Evolutionary conservation across 2,329 filamentous ascomycete genomes (phyloP).

Genomic region (Talaromyces sp.): DNA sequence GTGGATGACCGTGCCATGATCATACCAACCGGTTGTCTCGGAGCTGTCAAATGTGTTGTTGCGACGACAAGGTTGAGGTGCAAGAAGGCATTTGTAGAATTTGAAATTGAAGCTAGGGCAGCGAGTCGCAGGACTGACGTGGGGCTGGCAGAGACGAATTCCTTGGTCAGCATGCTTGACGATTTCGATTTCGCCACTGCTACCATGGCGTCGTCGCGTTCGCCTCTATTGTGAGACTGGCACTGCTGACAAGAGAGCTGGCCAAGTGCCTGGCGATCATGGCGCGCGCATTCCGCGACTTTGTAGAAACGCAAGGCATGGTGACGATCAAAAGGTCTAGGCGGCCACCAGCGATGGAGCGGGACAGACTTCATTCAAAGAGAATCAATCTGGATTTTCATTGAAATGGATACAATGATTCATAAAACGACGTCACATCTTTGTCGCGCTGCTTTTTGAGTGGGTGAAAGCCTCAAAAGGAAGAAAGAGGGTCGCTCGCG

Average conservation of each 20-base stretch:
- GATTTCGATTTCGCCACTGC: slow-evolving; percentile 16
- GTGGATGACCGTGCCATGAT: slow-evolving; percentile 15
- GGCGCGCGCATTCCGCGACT: slow-evolving; percentile 28
- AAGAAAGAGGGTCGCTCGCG: background rate
- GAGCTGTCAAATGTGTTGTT: background rate
- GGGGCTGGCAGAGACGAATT: slow-evolving; percentile 6
- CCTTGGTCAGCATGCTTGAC: slow-evolving; percentile 8
- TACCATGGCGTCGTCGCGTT: background rate
- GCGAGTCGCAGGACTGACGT: slow-evolving; percentile 2
- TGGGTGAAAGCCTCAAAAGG: background rate
- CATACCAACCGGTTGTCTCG: background rate
- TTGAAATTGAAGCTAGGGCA: slow-evolving; percentile 8
- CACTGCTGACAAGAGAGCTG: background rate
- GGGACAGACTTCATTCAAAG: slow-evolving; percentile 16
- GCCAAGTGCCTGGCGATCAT: slow-evolving; percentile 26
- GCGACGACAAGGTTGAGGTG: background rate
- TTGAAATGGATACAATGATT: background rate
- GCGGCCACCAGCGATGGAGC: slow-evolving; percentile 11
- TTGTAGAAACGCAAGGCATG: slow-evolving; percentile 30
- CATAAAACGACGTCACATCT: slow-evolving; percentile 1
- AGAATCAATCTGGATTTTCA: background rate
- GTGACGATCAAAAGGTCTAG: slow-evolving; percentile 10
- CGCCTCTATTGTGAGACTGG: background rate
- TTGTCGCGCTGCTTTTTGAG: background rate
- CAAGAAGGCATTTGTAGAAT: slow-evolving; percentile 7